Evolutionary conservation across 2,329 filamentous ascomycete species (phyloP).

Genomic region (Pestalotiopsis fici): DNA sequence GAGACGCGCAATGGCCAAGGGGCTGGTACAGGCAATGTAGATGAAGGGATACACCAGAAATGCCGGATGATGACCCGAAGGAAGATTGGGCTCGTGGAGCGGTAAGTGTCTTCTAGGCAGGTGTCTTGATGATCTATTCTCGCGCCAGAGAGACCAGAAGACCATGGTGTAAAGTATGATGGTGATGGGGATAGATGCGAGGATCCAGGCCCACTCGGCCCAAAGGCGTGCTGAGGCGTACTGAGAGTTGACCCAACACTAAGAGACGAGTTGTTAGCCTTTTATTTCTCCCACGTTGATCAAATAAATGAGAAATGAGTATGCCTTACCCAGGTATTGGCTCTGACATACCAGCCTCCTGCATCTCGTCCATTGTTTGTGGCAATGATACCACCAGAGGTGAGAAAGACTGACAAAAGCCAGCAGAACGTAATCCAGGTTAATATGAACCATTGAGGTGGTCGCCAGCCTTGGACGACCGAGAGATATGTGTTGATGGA

Average conservation of each 20-base stretch:
- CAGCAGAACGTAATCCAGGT: background rate
- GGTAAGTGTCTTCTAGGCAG: slow-evolving; percentile 3
- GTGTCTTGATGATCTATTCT: slow-evolving; percentile 13
- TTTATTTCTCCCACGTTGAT: background rate
- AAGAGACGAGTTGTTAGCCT: background rate
- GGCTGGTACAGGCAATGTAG: slow-evolving; percentile 16
- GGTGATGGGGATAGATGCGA: slow-evolving; percentile 11
- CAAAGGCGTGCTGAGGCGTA: slow-evolving; percentile 13
- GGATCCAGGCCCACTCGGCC: slow-evolving; percentile 15
- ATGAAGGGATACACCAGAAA: slow-evolving; percentile 19
- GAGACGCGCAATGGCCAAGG: slow-evolving; percentile 14
- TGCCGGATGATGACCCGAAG: slow-evolving; percentile 18
- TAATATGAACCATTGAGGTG: background rate
- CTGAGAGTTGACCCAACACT: slow-evolving; percentile 17
- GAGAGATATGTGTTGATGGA: slow-evolving; percentile 12
- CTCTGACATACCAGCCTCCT: slow-evolving; percentile 12
- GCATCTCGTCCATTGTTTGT: background rate
- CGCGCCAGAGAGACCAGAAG: slow-evolving; percentile 13
- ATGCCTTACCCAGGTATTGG: slow-evolving; percentile 11
- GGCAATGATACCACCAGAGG: background rate
- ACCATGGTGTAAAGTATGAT: slow-evolving; percentile 13
- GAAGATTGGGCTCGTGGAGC: background rate
- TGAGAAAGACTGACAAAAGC: background rate
- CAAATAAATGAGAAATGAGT: background rate
- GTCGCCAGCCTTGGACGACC: slow-evolving; percentile 10